Evolutionary conservation across 805 yeast species (phyloP), one percentile per base, ranked within the genome.

Genomic region (Vanderwaltozyma polyspora): DNA sequence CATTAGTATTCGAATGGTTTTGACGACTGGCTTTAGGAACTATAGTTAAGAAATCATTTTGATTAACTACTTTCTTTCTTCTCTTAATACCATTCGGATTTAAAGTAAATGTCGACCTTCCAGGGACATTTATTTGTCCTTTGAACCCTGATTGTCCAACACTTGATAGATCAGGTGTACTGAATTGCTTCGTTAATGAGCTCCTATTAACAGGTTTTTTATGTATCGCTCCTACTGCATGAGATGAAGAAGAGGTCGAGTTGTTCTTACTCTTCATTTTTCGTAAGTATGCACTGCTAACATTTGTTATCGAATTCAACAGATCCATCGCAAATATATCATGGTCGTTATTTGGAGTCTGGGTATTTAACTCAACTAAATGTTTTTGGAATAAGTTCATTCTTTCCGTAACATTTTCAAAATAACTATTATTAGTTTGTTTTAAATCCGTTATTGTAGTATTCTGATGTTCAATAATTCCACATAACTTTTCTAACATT

Each of bases 41-140:
- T n/a, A n/a, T n/a, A n/a, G n/a, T n/a, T n/a, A n/a, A n/a, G n/a
- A n/a, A n/a, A 14, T 29, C 23, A 15, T n/a, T 9, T 13, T 15
- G 27, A 11, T n/a, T 13, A 21, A 9, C 15, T 22, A 22, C 22
- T 29, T 38, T 41, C 29, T 40, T 47, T 8, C 60, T 41, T 29
- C 46, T 47, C 35, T 55, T 56, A 14, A 56, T 49, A 3, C 57
- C 59, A 26, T 53, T 51, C 2, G 61, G 60, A 38, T 56, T 52
- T 34, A 56, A 31, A 9, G 49, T 48, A 29, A 56, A 56, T 4
- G 54, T 35, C 8, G 36, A 33, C 15, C 16, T 16, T 6, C 7
- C 6, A 16, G 21, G 7, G 4, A 27, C 15, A 13, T 31, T 32
- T 27, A 32, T 23, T 4, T 23, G 19, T 11, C 16, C 10, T 16